A percentile compares a stretch with the other conserved stretches of the same genome.
Conservation (phyloP, 1,284 basidiomycete genomes). For the Cystobasidium sp. region DNA sequence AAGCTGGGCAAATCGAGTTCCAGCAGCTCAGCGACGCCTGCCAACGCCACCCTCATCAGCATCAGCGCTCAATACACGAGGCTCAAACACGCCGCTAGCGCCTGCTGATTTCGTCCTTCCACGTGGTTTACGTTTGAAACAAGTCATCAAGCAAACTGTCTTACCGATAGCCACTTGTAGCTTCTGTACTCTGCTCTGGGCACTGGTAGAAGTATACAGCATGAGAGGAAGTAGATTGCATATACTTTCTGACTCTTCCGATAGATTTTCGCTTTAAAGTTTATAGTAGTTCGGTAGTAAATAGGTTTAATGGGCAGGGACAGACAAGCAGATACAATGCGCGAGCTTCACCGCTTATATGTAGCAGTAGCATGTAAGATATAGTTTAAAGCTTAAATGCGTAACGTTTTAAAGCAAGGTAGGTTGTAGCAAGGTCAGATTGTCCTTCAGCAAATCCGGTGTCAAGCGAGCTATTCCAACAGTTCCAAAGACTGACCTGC, state of each 20-base stretch:
- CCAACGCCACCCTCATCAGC: slow-evolving; percentile 15
- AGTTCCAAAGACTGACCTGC: too few relatives aligned
- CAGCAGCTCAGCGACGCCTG: slow-evolving; percentile 9
- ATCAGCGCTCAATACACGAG: not conserved
- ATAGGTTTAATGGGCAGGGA: too few relatives aligned
- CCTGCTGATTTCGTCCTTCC: slow-evolving; percentile 24
- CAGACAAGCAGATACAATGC: too few relatives aligned
- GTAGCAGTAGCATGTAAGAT: too few relatives aligned
- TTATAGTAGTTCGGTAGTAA: too few relatives aligned
- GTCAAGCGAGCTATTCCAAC: too few relatives aligned
- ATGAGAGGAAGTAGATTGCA: slow-evolving; percentile 12
- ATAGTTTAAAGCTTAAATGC: too few relatives aligned
- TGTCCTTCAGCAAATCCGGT: too few relatives aligned
- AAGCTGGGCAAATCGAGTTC: slow-evolving; percentile 31
- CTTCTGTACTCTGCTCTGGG: slow-evolving; percentile 39
- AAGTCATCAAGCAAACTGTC: slow-evolving; percentile 40
- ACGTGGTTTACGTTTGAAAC: slow-evolving; percentile 34
- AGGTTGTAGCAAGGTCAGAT: too few relatives aligned
- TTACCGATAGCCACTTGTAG: slow-evolving; percentile 40
- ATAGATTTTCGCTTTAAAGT: too few relatives aligned
- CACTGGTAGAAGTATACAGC: slow-evolving; percentile 34
- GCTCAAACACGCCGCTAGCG: slow-evolving; percentile 2
- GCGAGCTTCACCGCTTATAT: too few relatives aligned
- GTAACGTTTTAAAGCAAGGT: too few relatives aligned
- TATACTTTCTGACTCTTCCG: slow-evolving; percentile 13